Conservation (phyloP, 192 early-diverging fungal genomes). For the Backusella luteola region DNA sequence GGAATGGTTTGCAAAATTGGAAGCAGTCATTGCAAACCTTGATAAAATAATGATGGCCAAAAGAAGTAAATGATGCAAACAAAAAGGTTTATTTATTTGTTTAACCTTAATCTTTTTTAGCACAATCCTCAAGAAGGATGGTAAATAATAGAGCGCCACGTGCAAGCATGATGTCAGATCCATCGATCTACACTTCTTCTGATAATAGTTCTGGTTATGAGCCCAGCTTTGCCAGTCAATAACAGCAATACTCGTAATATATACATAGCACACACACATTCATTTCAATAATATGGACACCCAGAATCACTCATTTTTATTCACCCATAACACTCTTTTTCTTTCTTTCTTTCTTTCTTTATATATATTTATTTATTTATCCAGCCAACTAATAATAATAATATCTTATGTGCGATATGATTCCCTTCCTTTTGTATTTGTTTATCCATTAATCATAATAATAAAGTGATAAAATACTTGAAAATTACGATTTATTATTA, state of each 20-base stretch:
- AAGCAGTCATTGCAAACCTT: slow-evolving; percentile 14
- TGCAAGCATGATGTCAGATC: not conserved
- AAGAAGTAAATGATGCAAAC: not conserved
- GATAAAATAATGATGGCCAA: slow-evolving; percentile 8
- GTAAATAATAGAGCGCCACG: not conserved
- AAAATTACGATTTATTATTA: not conserved
- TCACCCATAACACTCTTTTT: not conserved
- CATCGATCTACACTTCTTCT: not conserved
- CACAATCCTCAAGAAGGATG: not conserved
- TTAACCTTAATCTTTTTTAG: not conserved
- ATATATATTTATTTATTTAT: not conserved
- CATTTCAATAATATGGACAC: not conserved
- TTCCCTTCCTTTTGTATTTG: not conserved
- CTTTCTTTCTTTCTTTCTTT: not conserved
- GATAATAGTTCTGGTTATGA: not conserved
- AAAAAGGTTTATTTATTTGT: not conserved
- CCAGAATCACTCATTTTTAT: not conserved
- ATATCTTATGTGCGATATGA: not conserved
- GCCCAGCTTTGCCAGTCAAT: not conserved
- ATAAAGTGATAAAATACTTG: not conserved
- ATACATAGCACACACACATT: not conserved
- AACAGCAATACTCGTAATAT: not conserved
- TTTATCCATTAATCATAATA: not conserved
- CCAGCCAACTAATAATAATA: not conserved
- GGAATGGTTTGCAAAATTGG: slow-evolving; percentile 24